Base-by-base conservation (phyloP, 2,329 filamentous ascomycete species). In the Talaromyces verruculosus region DNA sequence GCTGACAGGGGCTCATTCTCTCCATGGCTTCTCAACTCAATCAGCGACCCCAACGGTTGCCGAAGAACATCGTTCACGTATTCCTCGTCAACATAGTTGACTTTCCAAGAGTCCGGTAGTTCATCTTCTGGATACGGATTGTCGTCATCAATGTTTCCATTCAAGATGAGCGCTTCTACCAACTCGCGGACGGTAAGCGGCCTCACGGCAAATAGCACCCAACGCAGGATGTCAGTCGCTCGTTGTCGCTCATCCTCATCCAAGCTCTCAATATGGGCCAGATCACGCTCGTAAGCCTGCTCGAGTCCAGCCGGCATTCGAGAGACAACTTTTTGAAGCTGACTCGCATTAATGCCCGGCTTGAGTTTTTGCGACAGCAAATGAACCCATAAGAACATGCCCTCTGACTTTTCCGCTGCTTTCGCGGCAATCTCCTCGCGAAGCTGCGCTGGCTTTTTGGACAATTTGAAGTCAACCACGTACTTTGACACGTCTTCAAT, bases 91-190 rank as follows among this genome's bases (percentile, higher is more conserved):
- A 55, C 51, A 15, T 55, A 55, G 2, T 55, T 55, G 33, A 55
- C 33, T 33, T 55, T 55, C 51, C 51, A 55, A 5, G 51, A 55
- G 28, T 55, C 51, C 7, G 51, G 51, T 35, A 55, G 33, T 8
- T 55, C 51, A 55, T 55, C 51, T 35, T 55, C 28, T 10, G 51
- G 51, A 55, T 55, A 55, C n/a, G 51, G 33, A 19, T 33, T 35
- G 8, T 55, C 51, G 28, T 55, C 51, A 35, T 55, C 51, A 33
- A 33, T 35, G 17, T 55, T 35, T 33, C 33, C 51, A 35, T 30
- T 35, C 45, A 47, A 6, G 45, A 47, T 47, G 11, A 47, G 45
- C 3, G 45, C 45, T 15, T 47, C 45, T 5, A 47, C 45, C 10
- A 47, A 25, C 11, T 47, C 45, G 19, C 45, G 45, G 13, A 47